phyloP scores from a whole-genome alignment of 228 moss, liverwort and hornwort genomes.

The Sphagnum fallax region DNA sequence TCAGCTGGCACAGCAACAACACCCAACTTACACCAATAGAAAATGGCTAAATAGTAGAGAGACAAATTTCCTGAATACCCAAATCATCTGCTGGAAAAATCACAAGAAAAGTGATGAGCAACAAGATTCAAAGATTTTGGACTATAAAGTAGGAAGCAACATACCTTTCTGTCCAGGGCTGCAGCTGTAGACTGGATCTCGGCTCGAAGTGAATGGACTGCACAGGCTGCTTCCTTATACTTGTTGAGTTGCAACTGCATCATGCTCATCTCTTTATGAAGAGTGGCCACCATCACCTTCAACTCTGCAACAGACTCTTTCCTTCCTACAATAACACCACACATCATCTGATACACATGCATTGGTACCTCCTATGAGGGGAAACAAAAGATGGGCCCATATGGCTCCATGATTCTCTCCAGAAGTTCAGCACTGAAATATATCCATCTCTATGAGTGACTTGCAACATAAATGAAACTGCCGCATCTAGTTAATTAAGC shows the following conservation, averaged over 20 bases:
- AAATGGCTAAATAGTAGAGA: no score
- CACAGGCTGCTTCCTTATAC: constrained; percentile 80
- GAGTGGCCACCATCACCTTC: constrained; percentile 93
- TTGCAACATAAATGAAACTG: no score
- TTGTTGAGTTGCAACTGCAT: constrained; percentile 90
- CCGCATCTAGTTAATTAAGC: no score
- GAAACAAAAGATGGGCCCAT: background rate
- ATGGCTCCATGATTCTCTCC: no score
- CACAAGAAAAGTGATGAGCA: no score
- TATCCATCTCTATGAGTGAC: no score
- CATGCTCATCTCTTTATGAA: constrained; percentile 99
- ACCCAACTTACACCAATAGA: no score
- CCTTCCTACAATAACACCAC: constrained; percentile 47
- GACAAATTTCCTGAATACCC: no score
- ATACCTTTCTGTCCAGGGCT: constrained; percentile 83
- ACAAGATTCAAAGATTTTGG: no score
- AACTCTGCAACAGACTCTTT: constrained; percentile 89
- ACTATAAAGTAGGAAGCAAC: background rate
- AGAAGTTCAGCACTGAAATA: no score
- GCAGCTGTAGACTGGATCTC: constrained; percentile 65
- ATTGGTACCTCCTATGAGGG: background rate
- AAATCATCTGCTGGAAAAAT: no score
- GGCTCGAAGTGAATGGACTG: constrained; percentile 87
- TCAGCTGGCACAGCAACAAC: no score
- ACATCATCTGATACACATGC: background rate